Percentiles rank a stretch among this genome's conserved stretches.
Evolutionary conservation across 345 rosid species (phyloP).

Genomic region (Cardiospermum halicacabum): DNA sequence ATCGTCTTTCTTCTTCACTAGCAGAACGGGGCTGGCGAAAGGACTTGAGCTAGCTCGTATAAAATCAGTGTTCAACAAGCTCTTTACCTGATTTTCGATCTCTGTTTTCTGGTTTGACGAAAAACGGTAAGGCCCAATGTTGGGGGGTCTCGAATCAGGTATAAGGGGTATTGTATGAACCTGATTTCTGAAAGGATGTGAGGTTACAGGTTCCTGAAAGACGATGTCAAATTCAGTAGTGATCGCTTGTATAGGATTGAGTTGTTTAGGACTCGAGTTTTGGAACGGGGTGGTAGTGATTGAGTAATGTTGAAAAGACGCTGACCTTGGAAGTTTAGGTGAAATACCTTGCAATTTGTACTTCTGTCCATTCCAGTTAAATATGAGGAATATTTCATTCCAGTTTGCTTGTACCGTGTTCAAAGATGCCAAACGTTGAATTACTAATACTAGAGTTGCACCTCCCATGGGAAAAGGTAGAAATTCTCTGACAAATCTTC

Average conservation of each 20-base stretch:
- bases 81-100: neutral
- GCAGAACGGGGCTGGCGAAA: neutral
- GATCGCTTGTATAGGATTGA: too few species aligned
- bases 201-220: neutral
- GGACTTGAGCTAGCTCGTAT: neutral
- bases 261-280: neutral
- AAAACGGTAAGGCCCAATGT: neutral
- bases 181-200: neutral
- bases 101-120: neutral
- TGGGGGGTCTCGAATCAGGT: neutral
- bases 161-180: neutral
- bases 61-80: neutral
- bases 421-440: neutral
- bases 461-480: neutral
- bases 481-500: neutral
- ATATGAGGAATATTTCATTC: too few species aligned
- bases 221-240: neutral
- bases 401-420: too few species aligned
- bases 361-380: too few species aligned
- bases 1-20: slow-evolving; percentile 2
- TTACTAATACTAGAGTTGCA: neutral
- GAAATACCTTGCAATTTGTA: too few species aligned
- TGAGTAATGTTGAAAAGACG: neutral
- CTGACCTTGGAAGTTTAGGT: neutral
- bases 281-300: neutral